phyloP scores from a whole-genome alignment of 768 basidiomycete species.

The Lepiota venenata region DNA sequence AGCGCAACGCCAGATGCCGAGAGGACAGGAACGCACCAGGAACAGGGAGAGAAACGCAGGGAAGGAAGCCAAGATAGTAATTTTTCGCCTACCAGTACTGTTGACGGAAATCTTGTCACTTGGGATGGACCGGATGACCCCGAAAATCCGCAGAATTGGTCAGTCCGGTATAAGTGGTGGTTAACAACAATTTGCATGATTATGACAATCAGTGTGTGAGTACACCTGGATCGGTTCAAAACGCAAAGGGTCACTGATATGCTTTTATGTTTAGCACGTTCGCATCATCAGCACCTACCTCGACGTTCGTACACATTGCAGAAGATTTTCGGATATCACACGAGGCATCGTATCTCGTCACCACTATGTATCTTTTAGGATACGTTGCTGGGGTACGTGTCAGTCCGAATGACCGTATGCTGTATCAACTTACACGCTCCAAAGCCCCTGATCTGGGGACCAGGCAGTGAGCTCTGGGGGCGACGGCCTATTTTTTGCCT shows the following conservation, averaged over 20 bases:
- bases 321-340: constrained; percentile 33
- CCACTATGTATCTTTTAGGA: constrained; percentile 48
- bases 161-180: constrained; percentile 39
- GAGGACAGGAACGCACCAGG: too few species aligned
- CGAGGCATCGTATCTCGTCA: constrained; percentile 49
- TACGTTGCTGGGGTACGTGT: constrained; percentile 46
- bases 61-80: too few species aligned
- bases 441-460: constrained; percentile 56
- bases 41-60: too few species aligned
- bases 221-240: constrained; percentile 7
- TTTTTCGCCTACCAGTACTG: constrained; percentile 20
- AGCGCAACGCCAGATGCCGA: too few species aligned
- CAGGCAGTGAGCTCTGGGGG: constrained; percentile 57
- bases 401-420: not conserved
- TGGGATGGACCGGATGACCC: constrained; percentile 59
- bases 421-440: not conserved
- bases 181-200: constrained; percentile 40
- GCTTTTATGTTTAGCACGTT: constrained; percentile 42
- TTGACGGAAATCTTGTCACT: constrained; percentile 33
- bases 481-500: constrained; percentile 47
- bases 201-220: constrained; percentile 56
- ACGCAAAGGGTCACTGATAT: not conserved
- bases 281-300: constrained; percentile 54
- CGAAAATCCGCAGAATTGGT: constrained; percentile 56
- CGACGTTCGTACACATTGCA: constrained; percentile 31